A percentile compares a stretch with the other conserved stretches of the same genome.
Evolutionary conservation across 352 stramenopile genomes (phyloP).

Genomic region (Globisporangium paddicum): DNA sequence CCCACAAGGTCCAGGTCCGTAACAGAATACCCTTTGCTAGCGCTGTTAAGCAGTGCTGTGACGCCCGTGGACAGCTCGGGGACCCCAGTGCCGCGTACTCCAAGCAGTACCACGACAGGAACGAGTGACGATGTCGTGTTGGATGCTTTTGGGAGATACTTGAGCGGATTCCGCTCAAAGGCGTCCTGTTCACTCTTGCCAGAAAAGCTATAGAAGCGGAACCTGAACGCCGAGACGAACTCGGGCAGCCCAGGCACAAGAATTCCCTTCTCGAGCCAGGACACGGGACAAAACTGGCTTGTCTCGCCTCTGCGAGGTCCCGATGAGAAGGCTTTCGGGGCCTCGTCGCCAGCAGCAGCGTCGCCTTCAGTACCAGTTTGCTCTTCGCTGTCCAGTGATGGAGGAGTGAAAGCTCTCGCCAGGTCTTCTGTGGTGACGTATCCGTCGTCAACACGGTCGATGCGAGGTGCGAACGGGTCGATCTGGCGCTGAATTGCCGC

Average conservation of each 20-base stretch:
- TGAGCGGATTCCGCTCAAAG: constrained; percentile 47
- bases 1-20: constrained; percentile 15
- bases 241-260: constrained; percentile 38
- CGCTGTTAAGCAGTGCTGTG: constrained; percentile 5
- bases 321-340: not conserved
- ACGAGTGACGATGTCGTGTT: constrained; percentile 26
- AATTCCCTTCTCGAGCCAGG: constrained; percentile 32
- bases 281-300: constrained; percentile 55
- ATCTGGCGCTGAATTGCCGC: constrained; percentile 27
- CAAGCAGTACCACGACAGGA: constrained; percentile 45
- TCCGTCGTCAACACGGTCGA: constrained; percentile 41
- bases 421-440: constrained; percentile 23
- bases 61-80: constrained; percentile 5
- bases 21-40: constrained; percentile 6
- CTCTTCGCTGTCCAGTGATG: constrained; percentile 16
- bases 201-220: constrained; percentile 57
- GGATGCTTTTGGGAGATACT: constrained; percentile 29
- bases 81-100: constrained; percentile 32
- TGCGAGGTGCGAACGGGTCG: constrained; percentile 34
- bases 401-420: constrained; percentile 21
- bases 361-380: not conserved
- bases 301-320: constrained; percentile 35
- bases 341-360: not conserved
- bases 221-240: constrained; percentile 33
- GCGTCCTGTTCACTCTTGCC: constrained; percentile 27